These are phyloP conservation scores for Sinapis alba DNA, from an alignment of 441 rosid species.

Conservation along the genomic window DNA sequence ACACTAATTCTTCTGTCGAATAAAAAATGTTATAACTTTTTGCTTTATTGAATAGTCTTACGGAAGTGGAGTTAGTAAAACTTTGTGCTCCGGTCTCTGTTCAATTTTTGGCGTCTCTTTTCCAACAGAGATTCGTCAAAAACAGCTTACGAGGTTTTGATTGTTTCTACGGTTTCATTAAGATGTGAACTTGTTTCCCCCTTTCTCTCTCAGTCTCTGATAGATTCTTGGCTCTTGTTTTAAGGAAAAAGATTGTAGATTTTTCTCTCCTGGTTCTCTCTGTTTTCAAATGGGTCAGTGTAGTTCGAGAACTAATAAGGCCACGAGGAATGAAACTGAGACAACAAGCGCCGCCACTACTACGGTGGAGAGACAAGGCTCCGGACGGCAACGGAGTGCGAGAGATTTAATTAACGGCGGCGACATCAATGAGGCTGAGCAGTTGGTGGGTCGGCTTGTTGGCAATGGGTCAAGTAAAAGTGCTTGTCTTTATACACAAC, in stretches of 20 bases:
- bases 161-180: constrained; percentile 15
- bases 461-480: constrained; percentile 49
- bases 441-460: constrained; percentile 45
- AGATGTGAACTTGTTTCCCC: not conserved
- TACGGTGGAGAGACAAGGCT: constrained; percentile 31
- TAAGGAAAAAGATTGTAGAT: not conserved
- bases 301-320: constrained; percentile 40
- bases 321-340: constrained; percentile 9
- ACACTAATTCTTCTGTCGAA: constrained; percentile 5
- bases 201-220: not conserved
- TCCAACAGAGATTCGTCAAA: constrained; percentile 7
- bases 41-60: constrained; percentile 20
- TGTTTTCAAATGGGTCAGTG: constrained; percentile 59
- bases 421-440: constrained; percentile 41
- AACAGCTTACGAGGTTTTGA: constrained; percentile 25
- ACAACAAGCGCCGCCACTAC: constrained; percentile 18
- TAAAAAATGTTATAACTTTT: not conserved
- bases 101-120: constrained; percentile 33
- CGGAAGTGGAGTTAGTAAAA: constrained; percentile 39
- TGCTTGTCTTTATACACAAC: constrained; percentile 63
- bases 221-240: constrained; percentile 9
- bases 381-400: constrained; percentile 39
- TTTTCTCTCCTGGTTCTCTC: not conserved
- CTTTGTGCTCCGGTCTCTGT: constrained; percentile 26
- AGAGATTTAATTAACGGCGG: constrained; percentile 30